Evolutionary conservation across 2,329 filamentous ascomycete species (phyloP).

Genomic region (Talaromyces amestolkiae): DNA sequence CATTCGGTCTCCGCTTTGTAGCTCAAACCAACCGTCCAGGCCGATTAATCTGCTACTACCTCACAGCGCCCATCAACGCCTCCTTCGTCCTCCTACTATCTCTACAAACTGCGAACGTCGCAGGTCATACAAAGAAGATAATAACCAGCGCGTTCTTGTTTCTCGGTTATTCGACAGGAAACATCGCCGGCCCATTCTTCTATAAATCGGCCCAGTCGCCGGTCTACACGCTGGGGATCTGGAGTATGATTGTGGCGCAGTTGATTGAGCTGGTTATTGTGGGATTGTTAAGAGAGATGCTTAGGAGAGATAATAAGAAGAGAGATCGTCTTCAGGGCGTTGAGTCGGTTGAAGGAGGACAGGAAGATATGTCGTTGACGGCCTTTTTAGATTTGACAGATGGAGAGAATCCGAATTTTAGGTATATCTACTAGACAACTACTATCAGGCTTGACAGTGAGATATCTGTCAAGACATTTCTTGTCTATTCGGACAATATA

Average conservation of each 20-base stretch:
- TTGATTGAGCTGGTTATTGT: neutral
- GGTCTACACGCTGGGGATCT: neutral
- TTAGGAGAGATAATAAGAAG: neutral
- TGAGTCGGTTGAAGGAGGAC: neutral
- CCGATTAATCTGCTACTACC: neutral
- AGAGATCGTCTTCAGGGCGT: neutral
- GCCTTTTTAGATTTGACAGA: neutral
- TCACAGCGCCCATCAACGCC: neutral
- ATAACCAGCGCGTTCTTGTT: neutral
- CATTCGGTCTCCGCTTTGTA: neutral
- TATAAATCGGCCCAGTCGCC: neutral
- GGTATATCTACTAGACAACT: neutral
- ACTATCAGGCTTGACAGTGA: neutral
- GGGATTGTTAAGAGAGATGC: neutral
- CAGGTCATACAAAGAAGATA: neutral
- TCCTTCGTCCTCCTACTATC: neutral
- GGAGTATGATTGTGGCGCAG: neutral
- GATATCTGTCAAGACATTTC: neutral
- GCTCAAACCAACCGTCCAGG: neutral
- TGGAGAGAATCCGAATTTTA: neutral
- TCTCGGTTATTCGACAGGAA: neutral
- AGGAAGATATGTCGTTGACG: neutral
- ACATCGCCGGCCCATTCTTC: neutral
- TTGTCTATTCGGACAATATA: too few species aligned
- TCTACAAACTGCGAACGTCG: neutral